Evolutionary conservation across 805 yeast genomes (phyloP), one percentile per base, ranked within the genome.

Genomic region (Nakazawaea sp.): DNA sequence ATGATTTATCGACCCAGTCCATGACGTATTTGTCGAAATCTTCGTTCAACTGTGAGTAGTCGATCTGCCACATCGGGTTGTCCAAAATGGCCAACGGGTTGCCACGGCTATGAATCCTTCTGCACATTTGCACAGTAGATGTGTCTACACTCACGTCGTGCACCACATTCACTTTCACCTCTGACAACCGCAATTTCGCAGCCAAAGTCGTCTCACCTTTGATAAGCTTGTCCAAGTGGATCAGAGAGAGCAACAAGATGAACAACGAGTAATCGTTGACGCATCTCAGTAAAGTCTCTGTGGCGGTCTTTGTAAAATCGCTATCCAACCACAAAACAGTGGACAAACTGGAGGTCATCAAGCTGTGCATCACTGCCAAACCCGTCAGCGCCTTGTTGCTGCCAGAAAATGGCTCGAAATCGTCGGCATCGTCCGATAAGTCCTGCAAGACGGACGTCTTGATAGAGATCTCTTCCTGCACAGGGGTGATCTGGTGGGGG

Each of bases 401-500:
- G 10, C 26, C 21, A 17, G 18, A 21, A 18, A 4, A 35, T 7
- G 8, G 18, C 7, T 13, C 31, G 11, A n/a, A 16, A 26, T 21
- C 31, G 17, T 25, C n/a, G n/a, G n/a, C 29, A 20, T 31, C 35
- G 7, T 20, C 20, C 11, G 26, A 6, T 5, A 26, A 5, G 17
- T 31, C 17, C 16, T 36, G 30, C 12, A 36, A 31, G 8, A 31
- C 35, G 13, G 40, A 36, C 10, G 31, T 11, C 18, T 30, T 36
- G n/a, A 30, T 5, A 18, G n/a, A 12, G 13, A n/a, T 17, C 5
- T 18, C 20, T 5, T 16, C 18, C 6, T 10, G 9, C 16, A 18
- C 18, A 3, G 30, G 18, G 17, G n/a, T n/a, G n/a, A n/a, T n/a
- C n/a, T n/a, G n/a, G n/a, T n/a, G n/a, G n/a, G n/a, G n/a, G n/a